phyloP scores from a whole-genome alignment of 495 filamentous ascomycete genomes.

The Physcia stellaris region DNA sequence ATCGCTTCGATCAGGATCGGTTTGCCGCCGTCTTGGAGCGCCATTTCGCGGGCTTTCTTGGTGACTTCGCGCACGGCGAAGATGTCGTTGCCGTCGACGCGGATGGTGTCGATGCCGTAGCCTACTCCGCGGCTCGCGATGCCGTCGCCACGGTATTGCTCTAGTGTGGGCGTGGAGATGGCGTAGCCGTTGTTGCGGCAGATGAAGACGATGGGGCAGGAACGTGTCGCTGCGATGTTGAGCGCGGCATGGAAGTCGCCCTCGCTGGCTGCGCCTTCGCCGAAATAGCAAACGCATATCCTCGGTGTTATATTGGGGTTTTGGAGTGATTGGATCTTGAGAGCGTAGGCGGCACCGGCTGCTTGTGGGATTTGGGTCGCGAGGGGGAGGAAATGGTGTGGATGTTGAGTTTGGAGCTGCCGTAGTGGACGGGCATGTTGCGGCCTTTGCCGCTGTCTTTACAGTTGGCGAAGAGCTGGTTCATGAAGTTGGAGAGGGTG shows the following conservation, averaged over 20 bases:
- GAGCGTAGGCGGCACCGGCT: constrained; percentile 81
- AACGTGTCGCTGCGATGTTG: constrained; percentile 89
- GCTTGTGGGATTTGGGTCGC: constrained; percentile 96
- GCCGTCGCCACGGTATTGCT: constrained; percentile 94
- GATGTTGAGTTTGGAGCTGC: constrained; percentile 66
- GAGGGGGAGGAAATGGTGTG: constrained; percentile 87
- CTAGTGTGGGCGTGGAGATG: constrained; percentile 85
- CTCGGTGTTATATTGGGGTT: constrained; percentile 52
- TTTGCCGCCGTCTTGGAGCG: constrained; percentile 61
- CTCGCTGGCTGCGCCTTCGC: constrained; percentile 94
- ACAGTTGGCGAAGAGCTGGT: constrained; percentile 80
- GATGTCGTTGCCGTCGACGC: constrained; percentile 95
- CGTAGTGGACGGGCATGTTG: constrained; percentile 98
- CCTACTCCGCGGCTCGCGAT: constrained; percentile 91
- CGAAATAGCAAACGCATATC: constrained; percentile 83
- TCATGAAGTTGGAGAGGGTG: constrained; percentile 80
- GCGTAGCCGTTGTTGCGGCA: constrained; percentile 97
- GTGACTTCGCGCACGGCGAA: constrained; percentile 84
- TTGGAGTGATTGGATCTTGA: constrained; percentile 71
- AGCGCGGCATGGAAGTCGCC: constrained; percentile 96
- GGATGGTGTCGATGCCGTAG: constrained; percentile 93
- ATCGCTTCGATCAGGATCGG: constrained; percentile 90
- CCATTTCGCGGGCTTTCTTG: constrained; percentile 60
- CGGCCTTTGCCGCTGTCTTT: constrained; percentile 72
- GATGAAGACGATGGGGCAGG: constrained; percentile 84